Evolutionary conservation across 139 green algal genomes (phyloP), one percentile per base, ranked within the genome.

Genomic region (Nannochloris sp.): DNA sequence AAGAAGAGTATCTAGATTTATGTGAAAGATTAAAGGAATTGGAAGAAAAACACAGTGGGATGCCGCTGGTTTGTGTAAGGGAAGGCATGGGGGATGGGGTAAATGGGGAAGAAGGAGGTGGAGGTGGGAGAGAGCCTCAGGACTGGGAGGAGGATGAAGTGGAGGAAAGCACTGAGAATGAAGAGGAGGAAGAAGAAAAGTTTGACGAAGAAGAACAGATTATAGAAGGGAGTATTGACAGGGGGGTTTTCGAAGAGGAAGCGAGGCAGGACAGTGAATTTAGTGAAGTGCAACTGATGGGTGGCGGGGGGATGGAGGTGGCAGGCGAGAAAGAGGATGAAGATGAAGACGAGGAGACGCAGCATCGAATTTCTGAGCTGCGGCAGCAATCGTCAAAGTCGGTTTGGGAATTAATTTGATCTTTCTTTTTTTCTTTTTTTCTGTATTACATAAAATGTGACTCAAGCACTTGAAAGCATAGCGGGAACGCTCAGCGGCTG

Each of bases 1-100:
- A 64, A 58, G 77, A 75, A 83, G 55, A 48, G 24, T 48, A 23
- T 59, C 23, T 14, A 64, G n/a, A 25, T 23, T 63, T 13, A 29
- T 8, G 30, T 25, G n/a, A 56, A 6, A 47, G 25, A n/a, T 25
- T 12, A 12, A 59, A 19, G 12, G 12, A 12, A 19, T 9, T 9
- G 12, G 12, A 59, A 35, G 51, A 48, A 32, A 25, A 23, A 48
- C 56, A 54, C 56, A 30, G 29, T 25, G 29, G 19, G 42, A 51
- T 27, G 19, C 42, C 42, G 42, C 42, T 51, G 42, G 42, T 51
- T 19, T 51, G 42, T 19, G 42, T 51, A 19, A 19, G 42, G 42
- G 19, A 51, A 19, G 42, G 19, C 19, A 19, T 19, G 19, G 42
- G 19, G 42, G 19, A 19, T 51, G 42, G 19, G 19, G 42, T 51